phyloP scores from a whole-genome alignment of 1,284 basidiomycete genomes.

The Cystobasidium pallidum region DNA sequence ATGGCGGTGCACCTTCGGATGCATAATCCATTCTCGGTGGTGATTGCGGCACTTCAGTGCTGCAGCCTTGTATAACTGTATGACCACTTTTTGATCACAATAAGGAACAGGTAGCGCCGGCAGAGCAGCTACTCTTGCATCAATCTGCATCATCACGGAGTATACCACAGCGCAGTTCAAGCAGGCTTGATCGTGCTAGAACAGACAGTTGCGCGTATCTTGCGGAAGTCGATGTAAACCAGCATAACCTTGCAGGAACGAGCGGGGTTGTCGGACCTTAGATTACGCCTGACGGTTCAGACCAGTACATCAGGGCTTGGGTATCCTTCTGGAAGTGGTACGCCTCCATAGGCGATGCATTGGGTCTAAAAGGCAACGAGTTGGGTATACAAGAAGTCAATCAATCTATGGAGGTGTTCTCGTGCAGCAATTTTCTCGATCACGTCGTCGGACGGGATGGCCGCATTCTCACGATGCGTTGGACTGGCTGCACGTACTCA shows the following conservation, averaged over 20 bases:
- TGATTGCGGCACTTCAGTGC: neutral
- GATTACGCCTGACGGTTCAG: neutral
- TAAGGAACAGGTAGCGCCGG: neutral
- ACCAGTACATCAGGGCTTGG: neutral
- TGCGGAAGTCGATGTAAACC: too few species aligned
- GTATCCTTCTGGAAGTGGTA: neutral
- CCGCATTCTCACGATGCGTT: neutral
- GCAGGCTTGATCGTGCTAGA: too few species aligned
- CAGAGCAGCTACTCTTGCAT: neutral
- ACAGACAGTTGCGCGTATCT: too few species aligned
- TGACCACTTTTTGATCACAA: constrained; percentile 32
- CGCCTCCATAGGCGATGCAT: too few species aligned
- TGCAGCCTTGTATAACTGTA: constrained; percentile 22
- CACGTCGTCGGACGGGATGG: neutral
- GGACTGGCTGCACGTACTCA: neutral
- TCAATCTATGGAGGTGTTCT: neutral
- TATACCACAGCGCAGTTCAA: neutral
- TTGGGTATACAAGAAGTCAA: neutral
- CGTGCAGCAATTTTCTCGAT: constrained; percentile 1
- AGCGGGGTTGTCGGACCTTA: neutral
- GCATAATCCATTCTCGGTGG: constrained; percentile 34
- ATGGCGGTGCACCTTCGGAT: constrained; percentile 47
- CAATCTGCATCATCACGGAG: neutral
- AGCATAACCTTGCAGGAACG: neutral
- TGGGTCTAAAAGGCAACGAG: too few species aligned